These are phyloP conservation scores for Solanum gracilifrons DNA, from an alignment of 257 asterid species.

Conservation along the genomic window DNA sequence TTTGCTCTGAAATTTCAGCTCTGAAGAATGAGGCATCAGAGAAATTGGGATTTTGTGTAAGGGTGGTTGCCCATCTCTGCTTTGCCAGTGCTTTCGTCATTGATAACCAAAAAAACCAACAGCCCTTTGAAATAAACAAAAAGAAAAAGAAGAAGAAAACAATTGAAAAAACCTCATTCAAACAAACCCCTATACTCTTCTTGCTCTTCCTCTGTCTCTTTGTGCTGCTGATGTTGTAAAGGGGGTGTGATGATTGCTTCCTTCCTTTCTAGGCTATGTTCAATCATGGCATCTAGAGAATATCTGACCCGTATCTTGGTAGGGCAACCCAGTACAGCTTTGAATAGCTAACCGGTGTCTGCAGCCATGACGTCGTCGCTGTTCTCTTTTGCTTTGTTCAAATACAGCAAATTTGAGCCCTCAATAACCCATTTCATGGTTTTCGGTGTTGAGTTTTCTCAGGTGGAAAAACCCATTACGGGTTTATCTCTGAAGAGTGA, in stretches of 20 bases:
- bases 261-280: not conserved
- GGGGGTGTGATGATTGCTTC: not conserved
- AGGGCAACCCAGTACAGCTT: not conserved
- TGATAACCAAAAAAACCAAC: not conserved
- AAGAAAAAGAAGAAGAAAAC: not conserved
- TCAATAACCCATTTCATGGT: not conserved
- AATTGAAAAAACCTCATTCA: not conserved
- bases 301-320: not conserved
- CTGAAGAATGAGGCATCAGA: not conserved
- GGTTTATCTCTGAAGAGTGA: not conserved
- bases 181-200: not conserved
- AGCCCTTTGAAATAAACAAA: not conserved
- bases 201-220: not conserved
- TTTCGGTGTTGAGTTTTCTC: not conserved
- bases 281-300: not conserved
- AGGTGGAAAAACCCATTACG: not conserved
- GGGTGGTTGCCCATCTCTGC: not conserved
- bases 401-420: not conserved
- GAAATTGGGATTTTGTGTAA: not conserved
- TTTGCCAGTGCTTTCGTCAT: not conserved
- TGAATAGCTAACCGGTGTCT: not conserved
- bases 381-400: not conserved
- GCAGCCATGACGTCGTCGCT: conserved; percentile 11
- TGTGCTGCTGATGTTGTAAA: not conserved
- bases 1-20: not conserved